phyloP scores from a whole-genome alignment of 441 rosid species.

The Biscutella auriculata region DNA sequence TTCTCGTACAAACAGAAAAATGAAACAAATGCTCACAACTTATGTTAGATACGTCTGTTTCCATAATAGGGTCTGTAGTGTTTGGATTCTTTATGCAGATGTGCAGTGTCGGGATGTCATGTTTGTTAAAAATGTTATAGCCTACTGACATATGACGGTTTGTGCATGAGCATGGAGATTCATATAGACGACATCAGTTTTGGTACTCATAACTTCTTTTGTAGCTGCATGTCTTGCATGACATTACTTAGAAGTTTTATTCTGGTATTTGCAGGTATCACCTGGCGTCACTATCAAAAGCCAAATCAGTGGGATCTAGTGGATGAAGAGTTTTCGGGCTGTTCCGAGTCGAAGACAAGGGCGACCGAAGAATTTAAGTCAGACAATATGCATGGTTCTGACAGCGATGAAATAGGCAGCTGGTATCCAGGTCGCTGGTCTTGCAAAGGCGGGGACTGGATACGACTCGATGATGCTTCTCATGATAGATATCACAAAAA shows the following conservation, averaged over 20 bases:
- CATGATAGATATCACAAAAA: conserved; percentile 54
- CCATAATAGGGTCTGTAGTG: neutral
- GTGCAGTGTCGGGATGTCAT: neutral
- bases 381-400: conserved; percentile 33
- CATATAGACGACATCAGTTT: conserved; percentile 1
- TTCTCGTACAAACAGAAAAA: neutral
- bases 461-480: conserved; percentile 65
- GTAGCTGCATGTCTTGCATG: conserved; percentile 16
- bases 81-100: neutral
- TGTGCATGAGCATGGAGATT: conserved; percentile 17
- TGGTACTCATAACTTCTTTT: conserved; percentile 6
- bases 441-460: conserved; percentile 99
- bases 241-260: conserved; percentile 6
- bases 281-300: conserved; percentile 28
- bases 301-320: conserved; percentile 26
- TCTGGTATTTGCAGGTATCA: conserved; percentile 35
- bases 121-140: conserved; percentile 3
- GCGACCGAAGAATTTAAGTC: conserved; percentile 37
- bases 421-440: conserved; percentile 83
- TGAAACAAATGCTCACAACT: neutral
- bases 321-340: conserved; percentile 27
- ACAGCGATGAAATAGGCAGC: conserved; percentile 38
- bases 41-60: neutral
- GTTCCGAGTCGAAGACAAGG: conserved; percentile 26
- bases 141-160: conserved; percentile 5